Base-by-base conservation (phyloP, 495 filamentous ascomycete genomes). In the Penicillium argentinense region DNA sequence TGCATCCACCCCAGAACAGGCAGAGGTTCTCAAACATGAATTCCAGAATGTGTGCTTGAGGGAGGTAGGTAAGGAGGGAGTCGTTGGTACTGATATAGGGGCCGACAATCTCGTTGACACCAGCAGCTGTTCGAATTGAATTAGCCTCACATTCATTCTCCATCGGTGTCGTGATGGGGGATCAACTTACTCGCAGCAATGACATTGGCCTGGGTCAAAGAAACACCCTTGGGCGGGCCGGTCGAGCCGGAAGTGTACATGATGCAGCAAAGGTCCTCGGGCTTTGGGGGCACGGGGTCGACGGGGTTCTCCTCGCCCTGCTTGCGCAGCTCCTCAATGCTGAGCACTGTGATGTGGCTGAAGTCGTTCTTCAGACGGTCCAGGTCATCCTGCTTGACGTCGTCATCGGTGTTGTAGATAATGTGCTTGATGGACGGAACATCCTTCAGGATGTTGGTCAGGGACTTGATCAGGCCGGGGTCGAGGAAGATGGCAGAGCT, bases 211-310 rank as follows among this genome's bases (percentile, higher is more conserved):
- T 98, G 93, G 57, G 84, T 93, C 53, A 98, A 68, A 23, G 90
- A 83, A 21, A 98, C 93, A 68, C 93, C 93, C 78, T 97, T 98
- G 26, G 93, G 93, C 0, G 91, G 81, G 39, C 93, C 93, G 4
- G 93, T 98, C n/a, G 92, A 96, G 32, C 93, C 93, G 23, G 93
- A 97, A 2, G 93, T 98, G 75, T 97, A 98, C 93, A 98, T 98
- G 67, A 98, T 95, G 64, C 93, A 96, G 78, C 87, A 93, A 9
- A 98, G 80, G 63, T 96, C 92, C 39, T 96, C 88, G 2, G 88
- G 78, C 19, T 74, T 68, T 3, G 93, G 91, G 28, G 90, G 86
- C 13, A 88, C 83, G 13, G 88, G 81, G 7, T 97, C 91, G 34
- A 83, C 81, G 7, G 80, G 83, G 60, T 95, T 93, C 50, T 88